phyloP scores from a whole-genome alignment of 2,329 filamentous ascomycete genomes.

The Claviceps monticola region DNA sequence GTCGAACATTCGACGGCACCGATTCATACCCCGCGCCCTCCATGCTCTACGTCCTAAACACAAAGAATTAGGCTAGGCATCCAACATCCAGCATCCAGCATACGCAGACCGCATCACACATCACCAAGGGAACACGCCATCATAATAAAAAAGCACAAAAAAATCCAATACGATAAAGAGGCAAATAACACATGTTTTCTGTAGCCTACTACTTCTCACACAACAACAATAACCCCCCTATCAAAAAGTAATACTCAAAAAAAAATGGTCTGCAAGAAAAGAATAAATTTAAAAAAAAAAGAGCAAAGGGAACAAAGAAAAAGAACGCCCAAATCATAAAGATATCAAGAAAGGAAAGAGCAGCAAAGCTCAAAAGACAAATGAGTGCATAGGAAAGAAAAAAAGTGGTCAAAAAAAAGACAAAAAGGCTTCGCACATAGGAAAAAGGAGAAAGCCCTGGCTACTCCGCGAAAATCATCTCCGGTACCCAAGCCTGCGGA shows the following conservation, averaged over 20 bases:
- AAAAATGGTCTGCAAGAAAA: background rate
- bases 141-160: too few species aligned
- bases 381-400: background rate
- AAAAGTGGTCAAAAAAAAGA: background rate
- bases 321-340: background rate
- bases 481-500: conserved; percentile 12
- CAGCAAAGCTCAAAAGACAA: background rate
- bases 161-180: too few species aligned
- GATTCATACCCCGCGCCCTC: too few species aligned
- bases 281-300: background rate
- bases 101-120: too few species aligned
- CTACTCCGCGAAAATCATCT: conserved; percentile 18
- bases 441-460: background rate
- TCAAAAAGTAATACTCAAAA: background rate
- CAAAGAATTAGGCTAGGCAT: too few species aligned
- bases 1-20: too few species aligned
- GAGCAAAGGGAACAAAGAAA: background rate
- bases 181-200: too few species aligned
- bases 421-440: conserved; percentile 3
- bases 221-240: too few species aligned
- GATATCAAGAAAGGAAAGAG: background rate
- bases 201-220: too few species aligned
- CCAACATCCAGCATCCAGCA: too few species aligned
- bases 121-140: too few species aligned
- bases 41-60: too few species aligned